A percentile compares a stretch with the other conserved stretches of the same genome.
Evolutionary conservation across 73 alveolate genomes (phyloP).

Genomic region (Symbiodinium pilosum): DNA sequence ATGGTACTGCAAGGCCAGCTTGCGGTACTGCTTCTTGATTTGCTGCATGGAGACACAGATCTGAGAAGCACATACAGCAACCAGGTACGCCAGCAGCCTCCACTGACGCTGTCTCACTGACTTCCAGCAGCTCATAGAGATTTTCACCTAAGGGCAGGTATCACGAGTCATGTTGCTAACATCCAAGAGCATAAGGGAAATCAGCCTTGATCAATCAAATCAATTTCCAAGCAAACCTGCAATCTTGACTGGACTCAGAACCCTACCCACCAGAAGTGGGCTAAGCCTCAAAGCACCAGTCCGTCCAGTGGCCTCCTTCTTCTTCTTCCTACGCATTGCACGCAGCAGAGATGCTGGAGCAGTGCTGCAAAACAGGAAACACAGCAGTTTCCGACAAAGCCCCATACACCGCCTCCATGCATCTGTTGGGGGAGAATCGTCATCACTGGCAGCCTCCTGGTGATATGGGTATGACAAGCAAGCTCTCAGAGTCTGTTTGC

Average conservation of each 20-base stretch:
- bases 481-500: background rate
- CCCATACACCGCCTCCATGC: constrained; percentile 68
- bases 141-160: constrained; percentile 20
- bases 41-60: constrained; percentile 1
- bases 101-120: constrained; percentile 66
- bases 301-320: constrained; percentile 54
- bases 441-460: constrained; percentile 62
- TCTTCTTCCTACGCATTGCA: constrained; percentile 24
- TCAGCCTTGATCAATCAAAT: background rate
- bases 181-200: too few species aligned
- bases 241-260: background rate
- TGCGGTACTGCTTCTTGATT: constrained; percentile 95
- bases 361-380: too few species aligned
- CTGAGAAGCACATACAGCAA: background rate
- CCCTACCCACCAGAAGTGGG: constrained; percentile 38
- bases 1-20: constrained; percentile 91
- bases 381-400: background rate
- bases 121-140: constrained; percentile 47
- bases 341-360: background rate
- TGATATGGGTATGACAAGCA: background rate
- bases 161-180: too few species aligned
- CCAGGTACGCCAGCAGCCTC: background rate
- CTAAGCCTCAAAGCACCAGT: constrained; percentile 74
- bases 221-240: background rate
- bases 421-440: constrained; percentile 44